phyloP scores from a whole-genome alignment of 495 filamentous ascomycete species.

The Aspergillus biplanus region DNA sequence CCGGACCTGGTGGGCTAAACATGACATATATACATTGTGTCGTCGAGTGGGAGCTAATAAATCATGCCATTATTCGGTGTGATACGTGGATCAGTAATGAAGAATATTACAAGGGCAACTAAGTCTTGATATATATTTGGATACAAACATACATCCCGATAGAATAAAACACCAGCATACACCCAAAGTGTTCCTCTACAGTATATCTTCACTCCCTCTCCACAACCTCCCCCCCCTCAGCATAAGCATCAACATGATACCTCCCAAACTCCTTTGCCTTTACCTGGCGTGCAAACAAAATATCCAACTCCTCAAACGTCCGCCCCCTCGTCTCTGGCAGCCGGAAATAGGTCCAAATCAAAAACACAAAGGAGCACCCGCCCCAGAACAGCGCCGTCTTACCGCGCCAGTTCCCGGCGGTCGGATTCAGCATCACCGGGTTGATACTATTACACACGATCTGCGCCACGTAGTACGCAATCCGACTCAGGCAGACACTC shows the following conservation, averaged over 20 bases:
- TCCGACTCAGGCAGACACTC: conserved; percentile 63
- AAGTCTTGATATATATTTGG: no score
- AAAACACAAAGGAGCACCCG: conserved; percentile 46
- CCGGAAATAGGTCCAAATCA: conserved; percentile 54
- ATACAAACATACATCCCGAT: no score
- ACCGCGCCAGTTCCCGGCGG: conserved; percentile 61
- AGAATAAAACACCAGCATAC: no score
- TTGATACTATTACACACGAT: conserved; percentile 65
- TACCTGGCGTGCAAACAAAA: conserved; percentile 52
- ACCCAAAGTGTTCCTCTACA: no score
- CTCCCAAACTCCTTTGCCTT: conserved; percentile 34
- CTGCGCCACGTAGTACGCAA: conserved; percentile 56
- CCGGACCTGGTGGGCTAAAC: no score
- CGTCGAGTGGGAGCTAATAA: no score
- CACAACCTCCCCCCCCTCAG: neutral
- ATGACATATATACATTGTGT: no score
- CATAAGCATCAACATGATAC: neutral
- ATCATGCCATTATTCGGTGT: no score
- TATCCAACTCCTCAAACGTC: conserved; percentile 62
- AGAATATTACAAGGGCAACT: no score
- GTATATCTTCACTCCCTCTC: neutral
- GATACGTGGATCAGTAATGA: no score
- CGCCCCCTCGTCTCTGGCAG: conserved; percentile 63
- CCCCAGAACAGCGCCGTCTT: conserved; percentile 71
- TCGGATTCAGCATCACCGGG: conserved; percentile 67